phyloP scores from a whole-genome alignment of 2,329 filamentous ascomycete species.

The Fusarium mexicanum region DNA sequence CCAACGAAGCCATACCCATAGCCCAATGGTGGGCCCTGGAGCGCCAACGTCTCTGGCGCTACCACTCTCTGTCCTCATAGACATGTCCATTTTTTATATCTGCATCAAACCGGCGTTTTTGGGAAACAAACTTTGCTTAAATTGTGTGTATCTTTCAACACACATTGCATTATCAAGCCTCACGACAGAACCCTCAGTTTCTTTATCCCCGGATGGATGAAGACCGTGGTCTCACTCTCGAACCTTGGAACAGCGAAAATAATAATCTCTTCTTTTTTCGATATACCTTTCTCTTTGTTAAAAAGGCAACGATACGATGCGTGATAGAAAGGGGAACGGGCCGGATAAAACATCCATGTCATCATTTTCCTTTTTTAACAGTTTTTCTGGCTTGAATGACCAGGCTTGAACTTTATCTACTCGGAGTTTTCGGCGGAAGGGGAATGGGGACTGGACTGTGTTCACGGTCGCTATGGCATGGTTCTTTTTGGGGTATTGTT shows the following conservation, averaged over 20 bases:
- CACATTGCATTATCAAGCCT: conserved; percentile 14
- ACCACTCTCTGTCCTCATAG: conserved; percentile 30
- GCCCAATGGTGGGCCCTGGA: conserved; percentile 39
- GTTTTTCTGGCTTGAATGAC: not conserved
- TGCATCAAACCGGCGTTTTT: conserved; percentile 30
- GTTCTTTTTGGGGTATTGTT: not conserved
- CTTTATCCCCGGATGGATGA: conserved; percentile 22
- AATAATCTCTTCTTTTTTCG: not conserved
- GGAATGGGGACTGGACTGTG: not conserved
- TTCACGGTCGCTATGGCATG: conserved; percentile 14
- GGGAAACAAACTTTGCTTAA: conserved; percentile 11
- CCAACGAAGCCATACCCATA: conserved; percentile 36
- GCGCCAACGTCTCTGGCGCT: conserved; percentile 39
- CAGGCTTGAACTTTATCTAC: not conserved
- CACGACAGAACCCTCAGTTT: not conserved
- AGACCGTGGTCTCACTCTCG: not conserved
- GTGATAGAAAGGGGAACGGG: conserved; percentile 18
- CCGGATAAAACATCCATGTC: not conserved
- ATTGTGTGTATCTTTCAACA: not conserved
- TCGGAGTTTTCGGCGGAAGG: conserved; percentile 6
- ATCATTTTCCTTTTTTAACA: not conserved
- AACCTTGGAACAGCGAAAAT: conserved; percentile 12
- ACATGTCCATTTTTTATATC: not conserved
- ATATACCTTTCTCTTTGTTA: not conserved
- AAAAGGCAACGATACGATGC: conserved; percentile 12